phyloP scores from a whole-genome alignment of 108 stramenopile genomes.

The Stephanodiscus minutulus region DNA sequence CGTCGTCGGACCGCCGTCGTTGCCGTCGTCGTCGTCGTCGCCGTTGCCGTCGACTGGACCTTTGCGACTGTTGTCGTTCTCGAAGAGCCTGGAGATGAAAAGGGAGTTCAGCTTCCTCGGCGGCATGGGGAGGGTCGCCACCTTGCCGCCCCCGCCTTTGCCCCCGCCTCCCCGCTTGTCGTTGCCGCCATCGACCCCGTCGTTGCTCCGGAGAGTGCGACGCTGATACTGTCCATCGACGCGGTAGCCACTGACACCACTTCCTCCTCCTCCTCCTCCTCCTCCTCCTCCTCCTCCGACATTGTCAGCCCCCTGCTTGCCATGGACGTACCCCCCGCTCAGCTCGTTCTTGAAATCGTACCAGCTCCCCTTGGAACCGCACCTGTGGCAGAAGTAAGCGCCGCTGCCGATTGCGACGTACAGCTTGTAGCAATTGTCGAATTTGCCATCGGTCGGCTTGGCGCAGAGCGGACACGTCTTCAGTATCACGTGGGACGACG shows the following conservation, averaged over 20 bases:
- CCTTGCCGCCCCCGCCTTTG: neutral
- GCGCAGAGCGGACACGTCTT: conserved; percentile 81
- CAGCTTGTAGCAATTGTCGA: conserved; percentile 73
- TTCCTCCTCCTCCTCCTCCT: too few relatives aligned
- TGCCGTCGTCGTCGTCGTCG: neutral
- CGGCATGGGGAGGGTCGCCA: conserved; percentile 69
- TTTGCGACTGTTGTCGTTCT: conserved; percentile 5
- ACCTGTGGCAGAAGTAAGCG: conserved; percentile 95
- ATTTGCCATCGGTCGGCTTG: conserved; percentile 71
- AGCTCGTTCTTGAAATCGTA: conserved; percentile 87
- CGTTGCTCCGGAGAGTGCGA: neutral
- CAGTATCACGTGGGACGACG: conserved; percentile 67
- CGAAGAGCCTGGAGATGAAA: conserved; percentile 59
- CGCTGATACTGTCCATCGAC: too few relatives aligned
- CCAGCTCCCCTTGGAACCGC: conserved; percentile 88
- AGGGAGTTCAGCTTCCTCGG: conserved; percentile 46
- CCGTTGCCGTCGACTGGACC: too few relatives aligned
- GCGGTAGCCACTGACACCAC: neutral
- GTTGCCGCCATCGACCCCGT: neutral
- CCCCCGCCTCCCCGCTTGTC: conserved; percentile 8
- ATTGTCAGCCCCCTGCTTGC: neutral
- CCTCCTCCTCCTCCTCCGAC: too few relatives aligned
- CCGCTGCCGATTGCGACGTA: conserved; percentile 69
- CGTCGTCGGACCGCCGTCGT: neutral
- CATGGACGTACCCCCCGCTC: conserved; percentile 49